These are phyloP conservation scores for Nasturtium officinale DNA, from an alignment of 345 rosid species.

Conservation along the genomic window DNA sequence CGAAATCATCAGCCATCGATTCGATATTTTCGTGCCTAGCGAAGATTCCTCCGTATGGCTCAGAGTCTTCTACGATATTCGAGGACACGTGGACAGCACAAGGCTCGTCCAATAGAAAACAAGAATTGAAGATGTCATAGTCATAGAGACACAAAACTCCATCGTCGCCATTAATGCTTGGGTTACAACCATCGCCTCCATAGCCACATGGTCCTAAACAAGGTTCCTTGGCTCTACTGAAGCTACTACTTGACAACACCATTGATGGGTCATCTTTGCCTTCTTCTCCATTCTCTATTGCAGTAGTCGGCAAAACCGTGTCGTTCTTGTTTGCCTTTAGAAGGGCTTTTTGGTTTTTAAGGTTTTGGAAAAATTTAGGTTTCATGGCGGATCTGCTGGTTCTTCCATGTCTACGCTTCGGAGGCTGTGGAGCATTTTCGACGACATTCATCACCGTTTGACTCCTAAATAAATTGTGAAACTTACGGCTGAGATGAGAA, in stretches of 20 bases:
- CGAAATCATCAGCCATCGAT: neutral
- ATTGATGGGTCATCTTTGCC: constrained; percentile 8
- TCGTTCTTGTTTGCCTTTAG: neutral
- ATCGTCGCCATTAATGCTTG: constrained; percentile 23
- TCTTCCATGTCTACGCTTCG: constrained; percentile 31
- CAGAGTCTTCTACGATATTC: constrained; percentile 2
- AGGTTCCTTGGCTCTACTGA: constrained; percentile 21
- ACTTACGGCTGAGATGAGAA: constrained; percentile 60
- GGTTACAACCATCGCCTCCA: constrained; percentile 1
- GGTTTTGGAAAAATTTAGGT: neutral
- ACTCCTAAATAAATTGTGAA: constrained; percentile 40
- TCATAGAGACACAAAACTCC: constrained; percentile 22
- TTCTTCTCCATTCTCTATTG: neutral
- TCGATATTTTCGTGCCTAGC: neutral
- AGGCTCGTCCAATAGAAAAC: constrained; percentile 22
- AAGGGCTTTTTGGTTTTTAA: constrained; percentile 5
- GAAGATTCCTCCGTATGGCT: neutral
- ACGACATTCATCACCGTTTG: neutral
- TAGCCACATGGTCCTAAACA: constrained; percentile 14
- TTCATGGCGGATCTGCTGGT: constrained; percentile 37
- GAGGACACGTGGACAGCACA: constrained; percentile 3
- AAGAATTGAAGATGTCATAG: constrained; percentile 9
- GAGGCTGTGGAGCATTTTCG: constrained; percentile 11
- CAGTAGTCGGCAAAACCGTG: neutral
- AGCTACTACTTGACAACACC: constrained; percentile 17